Conservation (phyloP, 2,329 filamentous ascomycete species). For the Atkinsonella hypoxylon region DNA sequence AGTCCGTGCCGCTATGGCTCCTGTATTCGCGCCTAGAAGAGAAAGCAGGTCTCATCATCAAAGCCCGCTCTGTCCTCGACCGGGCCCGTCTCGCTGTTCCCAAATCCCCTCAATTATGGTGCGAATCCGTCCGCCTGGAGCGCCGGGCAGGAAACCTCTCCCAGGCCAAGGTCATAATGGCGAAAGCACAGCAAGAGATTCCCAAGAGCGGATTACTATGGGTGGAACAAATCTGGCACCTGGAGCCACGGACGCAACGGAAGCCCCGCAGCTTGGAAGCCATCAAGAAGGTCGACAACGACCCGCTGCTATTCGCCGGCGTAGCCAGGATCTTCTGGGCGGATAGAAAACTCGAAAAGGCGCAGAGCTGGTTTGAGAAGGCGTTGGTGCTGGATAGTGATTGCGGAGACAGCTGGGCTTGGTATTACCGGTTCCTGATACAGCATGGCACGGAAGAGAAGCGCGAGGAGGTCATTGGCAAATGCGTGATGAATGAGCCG, state of each 20-base stretch:
- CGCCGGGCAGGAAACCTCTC: constrained; percentile 69
- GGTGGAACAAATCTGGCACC: constrained; percentile 90
- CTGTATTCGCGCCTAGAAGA: constrained; percentile 84
- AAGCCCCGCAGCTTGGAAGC: constrained; percentile 86
- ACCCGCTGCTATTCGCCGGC: constrained; percentile 77
- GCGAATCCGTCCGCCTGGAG: constrained; percentile 88
- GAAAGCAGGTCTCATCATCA: constrained; percentile 68
- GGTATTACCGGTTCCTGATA: constrained; percentile 88
- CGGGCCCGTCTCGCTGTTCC: constrained; percentile 79
- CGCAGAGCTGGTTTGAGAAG: constrained; percentile 95
- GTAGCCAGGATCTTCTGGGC: constrained; percentile 95
- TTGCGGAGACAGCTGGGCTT: constrained; percentile 88
- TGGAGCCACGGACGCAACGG: constrained; percentile 83
- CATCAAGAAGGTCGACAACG: constrained; percentile 93
- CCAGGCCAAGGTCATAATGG: constrained; percentile 88
- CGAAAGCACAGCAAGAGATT: constrained; percentile 81
- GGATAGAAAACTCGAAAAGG: constrained; percentile 84
- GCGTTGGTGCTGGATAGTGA: constrained; percentile 81
- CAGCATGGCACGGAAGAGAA: constrained; percentile 96
- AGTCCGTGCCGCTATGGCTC: constrained; percentile 79
- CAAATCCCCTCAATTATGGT: constrained; percentile 76
- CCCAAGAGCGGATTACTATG: constrained; percentile 80
- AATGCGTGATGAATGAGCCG: constrained; percentile 75
- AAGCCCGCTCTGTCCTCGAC: constrained; percentile 88
- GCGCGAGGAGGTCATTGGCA: constrained; percentile 67